These are phyloP conservation scores for Claviceps sp. DNA, from an alignment of 2,329 filamentous ascomycete species.

Conservation along the genomic window DNA sequence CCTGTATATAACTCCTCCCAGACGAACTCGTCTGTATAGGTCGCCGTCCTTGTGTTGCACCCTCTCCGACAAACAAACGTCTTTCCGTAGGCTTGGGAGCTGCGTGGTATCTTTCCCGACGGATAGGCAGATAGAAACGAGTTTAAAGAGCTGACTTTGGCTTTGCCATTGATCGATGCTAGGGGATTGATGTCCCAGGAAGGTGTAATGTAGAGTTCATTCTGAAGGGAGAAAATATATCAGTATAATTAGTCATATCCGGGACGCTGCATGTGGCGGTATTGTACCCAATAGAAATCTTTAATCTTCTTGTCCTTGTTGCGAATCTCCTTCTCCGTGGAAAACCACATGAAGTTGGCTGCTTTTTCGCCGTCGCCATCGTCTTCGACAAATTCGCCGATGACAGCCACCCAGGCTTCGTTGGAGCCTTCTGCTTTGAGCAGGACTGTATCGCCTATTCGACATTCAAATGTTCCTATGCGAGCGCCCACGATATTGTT, in stretches of 20 bases:
- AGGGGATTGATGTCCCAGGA: slow-evolving; percentile 81
- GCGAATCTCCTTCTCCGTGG: slow-evolving; percentile 75
- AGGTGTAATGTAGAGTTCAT: slow-evolving; percentile 84
- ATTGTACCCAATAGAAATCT: slow-evolving; percentile 56
- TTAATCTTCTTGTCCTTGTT: slow-evolving; percentile 69
- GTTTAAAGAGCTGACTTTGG: slow-evolving; percentile 60
- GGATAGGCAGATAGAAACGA: slow-evolving; percentile 59
- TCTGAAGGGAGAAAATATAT: slow-evolving; percentile 28
- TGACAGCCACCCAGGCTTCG: slow-evolving; percentile 85
- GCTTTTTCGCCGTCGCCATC: slow-evolving; percentile 55
- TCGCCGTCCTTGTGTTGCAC: slow-evolving; percentile 77
- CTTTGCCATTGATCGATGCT: slow-evolving; percentile 81
- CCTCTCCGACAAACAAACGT: slow-evolving; percentile 82
- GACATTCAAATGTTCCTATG: slow-evolving; percentile 70
- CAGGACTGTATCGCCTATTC: slow-evolving; percentile 69
- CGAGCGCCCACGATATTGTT: slow-evolving; percentile 63
- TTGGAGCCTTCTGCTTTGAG: slow-evolving; percentile 78
- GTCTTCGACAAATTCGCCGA: slow-evolving; percentile 67
- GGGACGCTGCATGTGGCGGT: not conserved
- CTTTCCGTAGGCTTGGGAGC: slow-evolving; percentile 64
- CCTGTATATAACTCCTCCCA: slow-evolving; percentile 78
- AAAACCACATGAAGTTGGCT: slow-evolving; percentile 93
- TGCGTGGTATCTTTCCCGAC: slow-evolving; percentile 58
- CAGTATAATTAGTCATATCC: not conserved
- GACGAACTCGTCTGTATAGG: slow-evolving; percentile 80